Evolutionary conservation across 2,329 filamentous ascomycete genomes (phyloP), one percentile per base, ranked within the genome.

Genomic region (Microascus cirrosus): DNA sequence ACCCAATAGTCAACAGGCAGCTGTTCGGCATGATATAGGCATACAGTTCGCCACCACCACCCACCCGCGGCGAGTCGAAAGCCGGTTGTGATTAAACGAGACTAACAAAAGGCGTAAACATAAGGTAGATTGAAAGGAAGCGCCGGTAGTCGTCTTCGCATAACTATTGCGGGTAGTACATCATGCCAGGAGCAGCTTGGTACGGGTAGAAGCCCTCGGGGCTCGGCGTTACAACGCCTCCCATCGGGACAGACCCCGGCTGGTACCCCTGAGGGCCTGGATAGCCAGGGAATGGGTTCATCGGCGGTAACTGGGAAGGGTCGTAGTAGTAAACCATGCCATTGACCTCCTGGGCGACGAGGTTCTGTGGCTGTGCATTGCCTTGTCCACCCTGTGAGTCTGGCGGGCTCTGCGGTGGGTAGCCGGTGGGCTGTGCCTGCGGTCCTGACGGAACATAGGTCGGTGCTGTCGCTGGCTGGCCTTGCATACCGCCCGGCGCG

Each of bases 241-340:
- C 85, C 81, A 92, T 90, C 51, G 84, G 85, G 60, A 86, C 77
- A 53, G 84, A 77, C 51, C 78, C 81, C 20, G 75, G 68, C 58
- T 76, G 74, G 65, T 85, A 89, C 58, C 76, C 68, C 59, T 77
- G 79, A 45, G 77, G 69, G 7, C 76, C 67, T 58, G 77, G 74
- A 61, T 79, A 81, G 34, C 75, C 73, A 11, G 50, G 56, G 62
- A 81, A 82, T 22, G 69, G 65, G 54, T 74, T 68, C 62, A 82
- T 74, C 1, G 80, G 73, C 28, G 82, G 75, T 54, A 92, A 74
- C 67, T 91, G 86, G n/a, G 85, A 80, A 8, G 89, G 80, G 67
- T 95, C 89, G 65, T 91, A 92, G 69, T 96, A 99, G 71, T 95
- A 97, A 1, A 96, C 91, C 81, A 95, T 97, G 61, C 94, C 94